Evolutionary conservation across 2,329 filamentous ascomycete species (phyloP), one percentile per base, ranked within the genome.

Genomic region (Penicillium sumatraense): DNA sequence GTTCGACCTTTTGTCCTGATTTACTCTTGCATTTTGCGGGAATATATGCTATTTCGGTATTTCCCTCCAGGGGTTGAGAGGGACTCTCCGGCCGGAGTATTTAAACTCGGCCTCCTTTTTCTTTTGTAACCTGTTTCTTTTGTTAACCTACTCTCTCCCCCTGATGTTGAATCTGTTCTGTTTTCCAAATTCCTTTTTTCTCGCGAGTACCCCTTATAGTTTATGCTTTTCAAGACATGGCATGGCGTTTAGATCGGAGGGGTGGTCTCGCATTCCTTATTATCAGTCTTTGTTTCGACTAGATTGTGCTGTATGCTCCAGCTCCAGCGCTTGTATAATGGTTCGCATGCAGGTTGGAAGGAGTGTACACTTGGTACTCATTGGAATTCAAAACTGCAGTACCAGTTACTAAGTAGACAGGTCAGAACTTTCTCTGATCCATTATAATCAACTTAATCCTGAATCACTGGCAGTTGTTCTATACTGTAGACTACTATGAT

Each of bases 131-230:
- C 21, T n/a, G 13, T 58, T 31, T 58, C 24, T 23, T 36, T 27
- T 49, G 29, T 49, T 13, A 9, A 21, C 10, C 11, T 20, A 7
- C 18, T 24, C 11, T 14, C 8, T 23, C 8, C 3, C 38, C 20
- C 21, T 24, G 38, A 24, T 42, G 38, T 24, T 42, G 20, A 20
- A n/a, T 5, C 16, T 16, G 35, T 38, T 38, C 31, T 33, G 31
- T 14, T 38, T 38, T n/a, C 46, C 29, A 11, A 11, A 21, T 40
- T 40, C 36, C 18, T 51, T 45, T 38, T 59, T 59, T 57, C 55
- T 60, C 47, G 60, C 63, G 61, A 65, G 50, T 65, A 60, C 63
- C 59, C 57, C 62, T 50, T 64, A 53, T 44, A 57, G 56, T 58
- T 65, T 56, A 57, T 48, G 51, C 29, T 60, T 55, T 49, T 44